Base-by-base conservation (phyloP, 139 green algal species). In the Raphidocelis subcapitata region DNA sequence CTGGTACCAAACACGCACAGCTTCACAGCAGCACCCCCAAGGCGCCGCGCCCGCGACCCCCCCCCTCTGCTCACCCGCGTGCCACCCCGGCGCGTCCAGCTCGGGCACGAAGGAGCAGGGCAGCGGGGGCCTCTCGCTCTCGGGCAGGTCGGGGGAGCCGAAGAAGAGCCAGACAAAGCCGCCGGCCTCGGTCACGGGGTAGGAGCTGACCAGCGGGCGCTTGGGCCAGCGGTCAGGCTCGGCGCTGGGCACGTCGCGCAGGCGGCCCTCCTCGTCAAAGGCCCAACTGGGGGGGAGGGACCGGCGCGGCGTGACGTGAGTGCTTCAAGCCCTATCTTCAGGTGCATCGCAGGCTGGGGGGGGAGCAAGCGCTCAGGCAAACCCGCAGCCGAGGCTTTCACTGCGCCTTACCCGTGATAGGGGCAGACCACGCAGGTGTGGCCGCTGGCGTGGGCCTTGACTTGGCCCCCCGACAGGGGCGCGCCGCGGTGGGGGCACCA, bases 111-210 rank as follows among this genome's bases (percentile, higher is more conserved):
- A 79, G 41, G 41, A 49, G 41, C 41, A 8, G 2, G 91, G 91
- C 63, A 96, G 90, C 62, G 89, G 91, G 10, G 86, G 91, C 0
- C 90, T 76, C 80, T 86, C 87, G 32, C 91, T 86, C 5, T 57
- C 79, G 5, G 87, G 90, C 67, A 95, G 77, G 24, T 26, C 26
- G 36, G 74, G 77, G 52, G 66, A 67, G 37, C 88, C 91, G 73
- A 87, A 95, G 79, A 96, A 96, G n/a, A 96, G 73, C 86, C 87
- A 96, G 23, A 96, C 71, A 69, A 96, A 96, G 36, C 91, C 91
- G 41, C 87, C 89, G 59, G 61, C 26, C 47, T 55, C n/a, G 35
- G 1, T 20, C 16, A 94, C 84, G 18, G 79, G 72, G 72, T 90
- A 95, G 1, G 81, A 49, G 36, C 85, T 74, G n/a, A 91, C 54